These are phyloP conservation scores for Trifolium repens DNA, from an alignment of 306 rosid genomes.

Conservation along the genomic window DNA sequence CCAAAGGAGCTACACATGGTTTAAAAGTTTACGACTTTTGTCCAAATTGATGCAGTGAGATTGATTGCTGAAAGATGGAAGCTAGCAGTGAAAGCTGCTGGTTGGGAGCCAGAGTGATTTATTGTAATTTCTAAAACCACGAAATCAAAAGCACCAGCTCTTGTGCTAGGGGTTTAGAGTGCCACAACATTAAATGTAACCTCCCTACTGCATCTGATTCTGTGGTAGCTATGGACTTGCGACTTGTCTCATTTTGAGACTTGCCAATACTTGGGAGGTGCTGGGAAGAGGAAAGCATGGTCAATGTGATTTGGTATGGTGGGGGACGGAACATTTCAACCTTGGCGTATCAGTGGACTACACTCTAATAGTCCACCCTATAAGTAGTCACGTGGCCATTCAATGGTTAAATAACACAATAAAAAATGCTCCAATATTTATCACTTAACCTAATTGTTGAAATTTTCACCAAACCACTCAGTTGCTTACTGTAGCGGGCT, in stretches of 20 bases:
- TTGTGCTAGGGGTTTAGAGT: not conserved
- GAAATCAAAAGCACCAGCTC: not conserved
- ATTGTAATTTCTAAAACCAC: not conserved
- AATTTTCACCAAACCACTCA: not conserved
- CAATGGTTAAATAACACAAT: slow-evolving; percentile 20
- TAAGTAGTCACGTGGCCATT: not conserved
- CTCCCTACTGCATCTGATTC: not conserved
- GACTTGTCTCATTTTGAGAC: not conserved
- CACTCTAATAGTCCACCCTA: not conserved
- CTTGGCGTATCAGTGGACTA: not conserved
- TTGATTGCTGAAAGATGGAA: slow-evolving; percentile 86
- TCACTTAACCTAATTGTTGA: slow-evolving; percentile 8
- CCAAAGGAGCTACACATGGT: slow-evolving; percentile 62
- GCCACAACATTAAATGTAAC: not conserved
- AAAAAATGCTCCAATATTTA: not conserved
- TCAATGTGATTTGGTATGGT: not conserved
- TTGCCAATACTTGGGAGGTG: not conserved
- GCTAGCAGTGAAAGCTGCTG: slow-evolving; percentile 71
- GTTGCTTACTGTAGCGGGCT: not conserved
- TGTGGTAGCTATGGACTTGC: not conserved
- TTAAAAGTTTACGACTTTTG: slow-evolving; percentile 76
- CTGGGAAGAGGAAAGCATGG: not conserved
- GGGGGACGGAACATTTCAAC: not conserved
- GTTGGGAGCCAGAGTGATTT: slow-evolving; percentile 74
- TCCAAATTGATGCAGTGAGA: slow-evolving; percentile 78